Conservation (phyloP, 805 yeast species). For the Lipomyces japonicus region DNA sequence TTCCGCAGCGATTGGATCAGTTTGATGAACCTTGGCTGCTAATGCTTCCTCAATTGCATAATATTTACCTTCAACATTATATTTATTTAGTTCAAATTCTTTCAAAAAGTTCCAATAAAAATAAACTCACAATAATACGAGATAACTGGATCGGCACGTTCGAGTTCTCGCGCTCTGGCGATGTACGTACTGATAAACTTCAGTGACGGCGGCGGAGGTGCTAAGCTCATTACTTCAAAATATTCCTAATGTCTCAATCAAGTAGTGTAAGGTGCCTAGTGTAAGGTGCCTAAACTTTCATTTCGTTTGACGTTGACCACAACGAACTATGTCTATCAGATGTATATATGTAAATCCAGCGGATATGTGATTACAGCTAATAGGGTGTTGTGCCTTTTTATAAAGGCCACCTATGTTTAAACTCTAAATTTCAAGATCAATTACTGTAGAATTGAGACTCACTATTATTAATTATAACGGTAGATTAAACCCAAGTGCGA, state of each 20-base stretch:
- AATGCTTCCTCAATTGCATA: slow-evolving; percentile 74
- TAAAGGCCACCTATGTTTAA: too few relatives aligned
- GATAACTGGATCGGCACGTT: slow-evolving; percentile 57
- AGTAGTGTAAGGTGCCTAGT: too few relatives aligned
- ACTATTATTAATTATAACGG: not conserved
- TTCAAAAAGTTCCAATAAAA: not conserved
- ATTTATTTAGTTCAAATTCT: slow-evolving; percentile 2
- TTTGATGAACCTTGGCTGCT: slow-evolving; percentile 54
- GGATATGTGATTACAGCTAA: too few relatives aligned
- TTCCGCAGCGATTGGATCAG: slow-evolving; percentile 52
- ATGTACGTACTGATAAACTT: slow-evolving; percentile 45
- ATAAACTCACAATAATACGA: slow-evolving; percentile 60
- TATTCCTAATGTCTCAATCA: not conserved
- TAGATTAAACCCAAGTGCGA: not conserved
- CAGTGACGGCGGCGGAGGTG: slow-evolving; percentile 21
- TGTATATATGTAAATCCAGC: too few relatives aligned
- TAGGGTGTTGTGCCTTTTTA: too few relatives aligned
- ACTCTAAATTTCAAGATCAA: not conserved
- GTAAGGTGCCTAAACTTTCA: too few relatives aligned
- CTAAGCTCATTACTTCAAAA: not conserved
- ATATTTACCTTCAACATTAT: slow-evolving; percentile 36
- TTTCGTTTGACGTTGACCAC: too few relatives aligned
- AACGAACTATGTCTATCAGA: too few relatives aligned
- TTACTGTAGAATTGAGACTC: not conserved
- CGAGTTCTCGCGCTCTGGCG: slow-evolving; percentile 56